These are phyloP conservation scores for Podaxis sp. DNA, from an alignment of 768 basidiomycete genomes.

Conservation along the genomic window DNA sequence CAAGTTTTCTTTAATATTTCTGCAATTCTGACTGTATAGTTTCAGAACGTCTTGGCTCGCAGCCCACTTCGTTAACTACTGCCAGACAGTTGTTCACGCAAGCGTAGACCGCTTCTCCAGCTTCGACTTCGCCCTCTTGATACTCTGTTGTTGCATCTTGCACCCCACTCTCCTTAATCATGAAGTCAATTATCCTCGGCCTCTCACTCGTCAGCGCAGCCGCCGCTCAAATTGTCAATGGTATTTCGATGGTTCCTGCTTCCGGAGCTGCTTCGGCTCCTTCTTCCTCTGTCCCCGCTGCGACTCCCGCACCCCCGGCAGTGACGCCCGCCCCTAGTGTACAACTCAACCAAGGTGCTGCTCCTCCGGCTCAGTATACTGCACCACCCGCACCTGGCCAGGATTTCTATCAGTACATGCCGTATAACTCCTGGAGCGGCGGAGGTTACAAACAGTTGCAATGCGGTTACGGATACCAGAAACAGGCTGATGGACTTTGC, in stretches of 20 bases:
- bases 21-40: conserved; percentile 36
- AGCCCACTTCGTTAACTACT: conserved; percentile 41
- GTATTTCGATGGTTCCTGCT: conserved; percentile 39
- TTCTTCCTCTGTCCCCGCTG: conserved; percentile 20
- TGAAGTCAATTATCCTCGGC: conserved; percentile 62
- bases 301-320: conserved; percentile 19
- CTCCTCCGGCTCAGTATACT: conserved; percentile 33
- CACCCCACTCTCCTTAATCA: conserved; percentile 52
- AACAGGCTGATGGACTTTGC: conserved; percentile 57
- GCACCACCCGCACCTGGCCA: conserved; percentile 31
- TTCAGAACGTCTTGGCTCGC: conserved; percentile 41
- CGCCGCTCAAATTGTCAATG: conserved; percentile 56
- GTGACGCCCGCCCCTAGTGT: conserved; percentile 21
- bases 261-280: conserved; percentile 23
- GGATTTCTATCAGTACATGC: conserved; percentile 50
- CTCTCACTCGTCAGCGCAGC: conserved; percentile 59
- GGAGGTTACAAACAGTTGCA: conserved; percentile 67
- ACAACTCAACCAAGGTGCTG: conserved; percentile 26
- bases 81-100: conserved; percentile 63
- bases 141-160: conserved; percentile 36
- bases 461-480: conserved; percentile 72
- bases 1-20: conserved; percentile 22
- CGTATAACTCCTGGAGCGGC: conserved; percentile 56
- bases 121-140: conserved; percentile 36
- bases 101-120: conserved; percentile 72